Percentiles rank a stretch among this genome's conserved stretches.
Evolutionary conservation across 352 stramenopile species (phyloP).

Genomic region (Phytopythium cucurbitacearum): DNA sequence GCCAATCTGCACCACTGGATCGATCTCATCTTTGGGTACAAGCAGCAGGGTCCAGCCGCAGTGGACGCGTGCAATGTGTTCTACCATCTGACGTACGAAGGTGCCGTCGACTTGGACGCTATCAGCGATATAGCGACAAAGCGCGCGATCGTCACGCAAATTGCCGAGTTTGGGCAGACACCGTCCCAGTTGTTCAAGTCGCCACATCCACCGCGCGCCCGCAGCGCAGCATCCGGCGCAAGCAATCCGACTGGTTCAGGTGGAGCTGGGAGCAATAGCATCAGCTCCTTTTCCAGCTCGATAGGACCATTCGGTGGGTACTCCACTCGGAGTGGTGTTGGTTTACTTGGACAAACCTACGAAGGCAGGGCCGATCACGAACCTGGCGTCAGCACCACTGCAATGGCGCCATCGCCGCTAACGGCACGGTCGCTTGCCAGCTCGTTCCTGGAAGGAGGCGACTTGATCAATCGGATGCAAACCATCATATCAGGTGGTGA

Average conservation of each 20-base stretch:
- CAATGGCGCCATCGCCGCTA: conserved; percentile 16
- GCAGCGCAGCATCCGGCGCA: background rate
- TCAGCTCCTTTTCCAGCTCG: conserved; percentile 9
- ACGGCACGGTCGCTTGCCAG: conserved; percentile 32
- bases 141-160: conserved; percentile 92
- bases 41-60: conserved; percentile 92
- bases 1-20: conserved; percentile 97
- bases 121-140: conserved; percentile 57
- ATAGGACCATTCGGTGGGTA: conserved; percentile 7
- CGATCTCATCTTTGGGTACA: conserved; percentile 97
- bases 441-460: conserved; percentile 65
- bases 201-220: conserved; percentile 53
- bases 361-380: no score
- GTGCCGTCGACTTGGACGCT: conserved; percentile 94
- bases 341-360: no score
- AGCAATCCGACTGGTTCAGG: background rate
- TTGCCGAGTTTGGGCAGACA: conserved; percentile 98
- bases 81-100: conserved; percentile 97
- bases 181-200: conserved; percentile 92
- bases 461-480: conserved; percentile 66
- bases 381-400: background rate
- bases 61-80: conserved; percentile 96
- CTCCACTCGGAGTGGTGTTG: conserved; percentile 1
- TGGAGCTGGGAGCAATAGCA: conserved; percentile 5
- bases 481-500: conserved; percentile 48